Evolutionary conservation across 371 early-diverging fungal genomes (phyloP).

Genomic region (Blakeslea trispora): DNA sequence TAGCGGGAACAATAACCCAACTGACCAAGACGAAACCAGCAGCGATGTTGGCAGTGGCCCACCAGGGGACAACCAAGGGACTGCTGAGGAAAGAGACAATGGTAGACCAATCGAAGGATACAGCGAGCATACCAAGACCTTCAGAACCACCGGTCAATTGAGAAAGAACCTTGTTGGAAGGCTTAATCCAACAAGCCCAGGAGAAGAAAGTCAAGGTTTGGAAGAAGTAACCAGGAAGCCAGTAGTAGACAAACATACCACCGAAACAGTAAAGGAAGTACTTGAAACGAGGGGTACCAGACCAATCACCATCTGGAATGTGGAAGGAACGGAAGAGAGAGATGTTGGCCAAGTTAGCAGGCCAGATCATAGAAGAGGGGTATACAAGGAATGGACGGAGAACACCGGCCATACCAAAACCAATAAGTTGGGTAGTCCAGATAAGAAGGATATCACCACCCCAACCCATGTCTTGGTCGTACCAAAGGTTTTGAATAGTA

Average conservation of each 20-base stretch:
- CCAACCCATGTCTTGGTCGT: conserved; percentile 63
- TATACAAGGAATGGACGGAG: conserved; percentile 76
- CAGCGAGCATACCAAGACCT: conserved; percentile 71
- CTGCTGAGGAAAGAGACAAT: conserved; percentile 62
- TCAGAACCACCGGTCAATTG: conserved; percentile 65
- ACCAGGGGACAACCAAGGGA: conserved; percentile 72
- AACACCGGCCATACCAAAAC: conserved; percentile 85
- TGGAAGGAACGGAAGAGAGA: conserved; percentile 80
- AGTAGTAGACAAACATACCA: conserved; percentile 70
- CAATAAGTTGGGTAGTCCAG: conserved; percentile 75
- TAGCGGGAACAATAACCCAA: conserved; percentile 76
- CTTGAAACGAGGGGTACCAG: conserved; percentile 54
- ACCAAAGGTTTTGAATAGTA: conserved; percentile 64
- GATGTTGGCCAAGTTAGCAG: conserved; percentile 67
- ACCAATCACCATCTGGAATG: conserved; percentile 45
- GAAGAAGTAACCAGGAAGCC: conserved; percentile 79
- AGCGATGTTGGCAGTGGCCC: conserved; percentile 71
- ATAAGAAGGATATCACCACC: conserved; percentile 62
- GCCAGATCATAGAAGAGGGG: conserved; percentile 90
- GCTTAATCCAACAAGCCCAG: conserved; percentile 73
- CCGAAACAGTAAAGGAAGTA: conserved; percentile 65
- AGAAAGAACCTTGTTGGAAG: conserved; percentile 54
- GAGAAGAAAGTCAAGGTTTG: conserved; percentile 72
- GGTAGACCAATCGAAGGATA: conserved; percentile 81
- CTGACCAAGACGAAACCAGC: conserved; percentile 68